Evolutionary conservation across 768 basidiomycete species (phyloP).

Genomic region (Boletales sp.): DNA sequence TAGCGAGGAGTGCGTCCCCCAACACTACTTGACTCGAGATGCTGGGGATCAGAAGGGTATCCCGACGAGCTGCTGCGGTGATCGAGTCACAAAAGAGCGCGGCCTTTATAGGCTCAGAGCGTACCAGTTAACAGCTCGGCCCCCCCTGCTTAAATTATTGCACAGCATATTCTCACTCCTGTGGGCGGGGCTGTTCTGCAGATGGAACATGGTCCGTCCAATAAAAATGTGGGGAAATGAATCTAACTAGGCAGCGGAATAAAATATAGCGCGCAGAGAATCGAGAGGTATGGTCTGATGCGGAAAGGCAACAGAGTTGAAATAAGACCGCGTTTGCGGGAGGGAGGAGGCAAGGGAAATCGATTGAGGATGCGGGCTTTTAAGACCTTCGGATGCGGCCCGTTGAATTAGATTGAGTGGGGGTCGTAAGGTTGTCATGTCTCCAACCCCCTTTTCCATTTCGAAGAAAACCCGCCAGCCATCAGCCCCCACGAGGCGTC

Average conservation of each 20-base stretch:
- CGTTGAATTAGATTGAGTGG: conserved; percentile 1
- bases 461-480: conserved; percentile 14
- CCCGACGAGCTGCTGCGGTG: conserved; percentile 6
- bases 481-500: conserved; percentile 26
- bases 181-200: conserved; percentile 15
- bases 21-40: not conserved
- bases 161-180: conserved; percentile 21
- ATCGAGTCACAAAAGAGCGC: conserved; percentile 4
- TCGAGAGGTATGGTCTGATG: not conserved
- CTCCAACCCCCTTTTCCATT: conserved; percentile 19
- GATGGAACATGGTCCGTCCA: conserved; percentile 1
- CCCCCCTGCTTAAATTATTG: not conserved
- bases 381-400: conserved; percentile 1
- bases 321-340: not conserved
- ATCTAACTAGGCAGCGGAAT: not conserved
- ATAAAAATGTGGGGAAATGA: not conserved
- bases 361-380: conserved; percentile 2
- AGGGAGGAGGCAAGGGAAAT: not conserved
- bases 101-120: conserved; percentile 13
- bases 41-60: not conserved
- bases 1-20: not conserved
- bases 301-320: not conserved
- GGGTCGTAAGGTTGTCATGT: conserved; percentile 12
- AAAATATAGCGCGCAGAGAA: not conserved
- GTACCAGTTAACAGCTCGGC: conserved; percentile 8